These are phyloP conservation scores for Hortiboletus campestris DNA, from an alignment of 768 basidiomycete genomes.

Conservation along the genomic window DNA sequence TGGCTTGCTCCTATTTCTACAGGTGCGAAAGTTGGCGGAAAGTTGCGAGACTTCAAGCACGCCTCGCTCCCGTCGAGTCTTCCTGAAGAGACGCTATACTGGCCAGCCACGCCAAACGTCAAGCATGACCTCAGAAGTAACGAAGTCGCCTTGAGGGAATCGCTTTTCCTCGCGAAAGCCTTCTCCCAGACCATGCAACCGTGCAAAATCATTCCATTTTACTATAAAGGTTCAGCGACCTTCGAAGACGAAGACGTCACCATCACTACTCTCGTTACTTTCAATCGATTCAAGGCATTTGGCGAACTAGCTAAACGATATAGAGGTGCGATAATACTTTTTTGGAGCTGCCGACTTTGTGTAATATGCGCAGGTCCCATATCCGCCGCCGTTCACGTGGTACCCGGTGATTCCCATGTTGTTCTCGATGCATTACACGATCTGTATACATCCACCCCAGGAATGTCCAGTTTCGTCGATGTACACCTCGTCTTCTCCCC, in stretches of 20 bases:
- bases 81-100: conserved; percentile 21
- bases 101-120: conserved; percentile 12
- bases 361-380: conserved; percentile 60
- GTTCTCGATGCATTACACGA: conserved; percentile 62
- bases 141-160: conserved; percentile 40
- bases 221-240: conserved; percentile 61
- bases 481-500: conserved; percentile 83
- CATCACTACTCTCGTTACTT: conserved; percentile 81
- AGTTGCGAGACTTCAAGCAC: neutral
- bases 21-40: neutral
- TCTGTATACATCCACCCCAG: conserved; percentile 64
- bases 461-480: conserved; percentile 70
- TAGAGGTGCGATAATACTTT: conserved; percentile 47
- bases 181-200: conserved; percentile 71
- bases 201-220: conserved; percentile 76
- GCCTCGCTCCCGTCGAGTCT: neutral
- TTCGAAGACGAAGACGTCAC: conserved; percentile 71
- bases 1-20: conserved; percentile 1
- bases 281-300: conserved; percentile 73
- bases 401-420: conserved; percentile 37
- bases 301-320: conserved; percentile 72
- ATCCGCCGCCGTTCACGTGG: conserved; percentile 79
- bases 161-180: conserved; percentile 63
- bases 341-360: neutral
- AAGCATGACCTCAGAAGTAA: neutral